Percentiles rank a stretch among this genome's conserved stretches.
Conservation (phyloP, 2,329 filamentous ascomycete genomes). For the Pleurostoma richardsiae region DNA sequence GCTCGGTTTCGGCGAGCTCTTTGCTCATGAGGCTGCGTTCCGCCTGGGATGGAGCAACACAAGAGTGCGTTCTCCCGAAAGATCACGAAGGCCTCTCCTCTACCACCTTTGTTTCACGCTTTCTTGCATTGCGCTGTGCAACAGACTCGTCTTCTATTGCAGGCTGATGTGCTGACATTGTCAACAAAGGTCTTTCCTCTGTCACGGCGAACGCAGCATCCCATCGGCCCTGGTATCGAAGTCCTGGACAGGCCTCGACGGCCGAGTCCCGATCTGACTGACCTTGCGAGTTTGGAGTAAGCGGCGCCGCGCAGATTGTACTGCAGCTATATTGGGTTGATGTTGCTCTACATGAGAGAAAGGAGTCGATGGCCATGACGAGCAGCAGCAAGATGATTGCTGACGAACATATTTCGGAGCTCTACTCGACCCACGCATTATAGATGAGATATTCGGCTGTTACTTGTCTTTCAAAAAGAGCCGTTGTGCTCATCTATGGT, state of each 20-base stretch:
- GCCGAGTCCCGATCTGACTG: conserved; percentile 53
- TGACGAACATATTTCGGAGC: too few species aligned
- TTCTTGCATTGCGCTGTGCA: too few species aligned
- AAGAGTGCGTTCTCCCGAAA: conserved; percentile 59
- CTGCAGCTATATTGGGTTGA: neutral
- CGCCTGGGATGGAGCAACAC: conserved; percentile 89
- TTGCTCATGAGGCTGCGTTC: conserved; percentile 94
- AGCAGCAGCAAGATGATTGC: too few species aligned
- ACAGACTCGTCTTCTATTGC: too few species aligned
- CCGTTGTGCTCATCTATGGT: neutral
- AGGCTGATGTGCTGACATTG: conserved; percentile 3
- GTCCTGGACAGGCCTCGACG: conserved; percentile 62
- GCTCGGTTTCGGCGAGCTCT: conserved; percentile 94
- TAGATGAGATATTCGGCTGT: neutral
- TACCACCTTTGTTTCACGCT: too few species aligned
- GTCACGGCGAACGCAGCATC: conserved; percentile 55
- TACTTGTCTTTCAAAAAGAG: neutral
- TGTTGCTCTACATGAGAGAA: too few species aligned
- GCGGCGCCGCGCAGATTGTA: neutral
- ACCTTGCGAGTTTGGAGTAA: conserved; percentile 66
- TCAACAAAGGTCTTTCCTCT: conserved; percentile 48
- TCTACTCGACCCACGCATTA: neutral
- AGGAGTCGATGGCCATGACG: too few species aligned
- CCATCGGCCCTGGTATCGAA: conserved; percentile 80
- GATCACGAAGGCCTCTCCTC: neutral